phyloP scores from a whole-genome alignment of 169 alveolate species.

The Plasmodium malariae region DNA sequence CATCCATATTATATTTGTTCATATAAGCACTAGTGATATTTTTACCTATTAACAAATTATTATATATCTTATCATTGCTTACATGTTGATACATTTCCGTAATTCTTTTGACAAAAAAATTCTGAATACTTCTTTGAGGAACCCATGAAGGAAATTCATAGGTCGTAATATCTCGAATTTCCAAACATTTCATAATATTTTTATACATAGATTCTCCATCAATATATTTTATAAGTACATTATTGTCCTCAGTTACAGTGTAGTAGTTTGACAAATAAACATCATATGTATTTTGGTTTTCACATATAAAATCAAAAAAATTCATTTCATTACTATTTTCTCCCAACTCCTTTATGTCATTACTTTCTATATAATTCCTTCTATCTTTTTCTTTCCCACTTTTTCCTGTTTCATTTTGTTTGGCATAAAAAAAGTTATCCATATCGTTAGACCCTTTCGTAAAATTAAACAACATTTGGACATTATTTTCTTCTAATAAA shows the following conservation, averaged over 20 bases:
- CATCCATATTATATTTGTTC: neutral
- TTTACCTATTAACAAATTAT: neutral
- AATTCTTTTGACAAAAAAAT: conserved; percentile 42
- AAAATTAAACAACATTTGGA: conserved; percentile 31
- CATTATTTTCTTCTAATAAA: neutral
- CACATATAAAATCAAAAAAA: conserved; percentile 69
- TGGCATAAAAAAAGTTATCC: conserved; percentile 29
- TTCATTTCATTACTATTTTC: neutral
- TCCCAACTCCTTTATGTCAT: neutral
- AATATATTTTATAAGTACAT: conserved; percentile 61
- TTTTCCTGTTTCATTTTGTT: neutral
- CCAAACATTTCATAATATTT: conserved; percentile 71
- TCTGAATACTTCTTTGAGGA: conserved; percentile 68
- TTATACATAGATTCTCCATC: conserved; percentile 64
- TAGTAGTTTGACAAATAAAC: conserved; percentile 64
- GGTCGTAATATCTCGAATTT: conserved; percentile 21
- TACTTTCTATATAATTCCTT: neutral
- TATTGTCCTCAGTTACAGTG: conserved; percentile 45
- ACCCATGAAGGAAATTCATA: conserved; percentile 76
- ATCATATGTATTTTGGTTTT: conserved; percentile 66
- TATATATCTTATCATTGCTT: neutral
- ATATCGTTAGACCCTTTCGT: conserved; percentile 21
- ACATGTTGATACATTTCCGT: conserved; percentile 31
- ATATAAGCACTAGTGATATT: neutral
- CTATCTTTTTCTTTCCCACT: conserved; percentile 27